Evolutionary conservation across 2,329 filamentous ascomycete species (phyloP), one percentile per base, ranked within the genome.

Genomic region (Colletotrichum musae): DNA sequence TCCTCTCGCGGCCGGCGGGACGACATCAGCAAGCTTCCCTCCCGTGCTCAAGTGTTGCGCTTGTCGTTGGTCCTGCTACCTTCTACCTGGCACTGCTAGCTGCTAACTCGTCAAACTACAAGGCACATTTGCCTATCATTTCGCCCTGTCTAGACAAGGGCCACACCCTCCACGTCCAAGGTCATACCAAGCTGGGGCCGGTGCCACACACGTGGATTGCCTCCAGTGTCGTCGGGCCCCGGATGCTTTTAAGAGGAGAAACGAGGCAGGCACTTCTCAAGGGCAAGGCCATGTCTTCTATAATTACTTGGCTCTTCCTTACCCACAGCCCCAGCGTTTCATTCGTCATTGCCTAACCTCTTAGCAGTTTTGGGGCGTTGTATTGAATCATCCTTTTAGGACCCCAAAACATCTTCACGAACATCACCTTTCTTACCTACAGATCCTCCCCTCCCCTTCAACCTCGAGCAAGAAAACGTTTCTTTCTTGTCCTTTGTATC

Each of bases 1-100:
- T 52, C 59, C 64, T 36, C 58, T 56, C 62, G 28, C 67, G 45
- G 67, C 62, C 67, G 45, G 67, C 62, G 54, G 67, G 51, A 70
- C 45, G 62, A 70, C 57, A 67, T 70, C 62, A 61, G 67, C 67
- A 70, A 66, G 63, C 57, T 67, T 70, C 63, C 62, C 67, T 70
- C 61, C 51, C 57, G n/a, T 61, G 63, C 63, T 54, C 54, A 53
- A 60, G 54, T 39, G 48, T 32, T 47, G 45, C 26, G 56, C 52
- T 66, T 18, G 21, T 24, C 18, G 18, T n/a, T 50, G 12, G 32
- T 10, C 9, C 32, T 36, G 51, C 26, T 47, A 52, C 18, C 32
- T 56, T 56, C 66, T 59, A 52, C 53, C 36, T 52, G 45, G 10
- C 18, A 18, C 18, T 50, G 5, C n/a, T n/a, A 2, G 5, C 7